Percentiles rank a stretch among this genome's conserved stretches.
Evolutionary conservation across 768 basidiomycete species (phyloP).

Genomic region (Cystofilobasidium capitatum): DNA sequence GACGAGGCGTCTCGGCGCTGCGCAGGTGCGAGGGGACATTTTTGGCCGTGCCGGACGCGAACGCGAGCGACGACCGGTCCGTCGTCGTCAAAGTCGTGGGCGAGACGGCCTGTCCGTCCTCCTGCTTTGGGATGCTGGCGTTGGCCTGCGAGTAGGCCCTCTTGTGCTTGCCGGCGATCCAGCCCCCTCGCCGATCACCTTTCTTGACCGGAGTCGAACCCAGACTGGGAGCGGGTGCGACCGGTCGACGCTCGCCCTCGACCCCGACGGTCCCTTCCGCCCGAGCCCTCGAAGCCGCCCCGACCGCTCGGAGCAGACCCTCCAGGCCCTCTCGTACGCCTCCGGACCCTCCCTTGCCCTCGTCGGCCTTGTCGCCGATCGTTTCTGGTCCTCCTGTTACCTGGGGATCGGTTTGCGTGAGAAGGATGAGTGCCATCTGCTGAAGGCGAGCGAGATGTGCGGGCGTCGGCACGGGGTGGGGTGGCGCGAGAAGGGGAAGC

Average conservation of each 20-base stretch:
- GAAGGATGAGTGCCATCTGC: slow-evolving; percentile 23
- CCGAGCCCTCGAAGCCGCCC: neutral
- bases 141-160: neutral
- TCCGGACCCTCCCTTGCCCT: neutral
- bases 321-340: slow-evolving; percentile 12
- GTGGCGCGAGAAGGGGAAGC: slow-evolving; percentile 13
- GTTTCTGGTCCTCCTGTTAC: slow-evolving; percentile 8
- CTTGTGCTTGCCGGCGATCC: slow-evolving; percentile 20
- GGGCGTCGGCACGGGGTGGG: neutral
- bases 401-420: slow-evolving; percentile 21
- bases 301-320: slow-evolving; percentile 5
- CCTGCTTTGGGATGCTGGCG: neutral
- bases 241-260: neutral
- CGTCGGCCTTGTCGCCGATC: neutral
- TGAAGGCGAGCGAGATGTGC: slow-evolving; percentile 19
- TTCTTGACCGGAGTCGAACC: neutral
- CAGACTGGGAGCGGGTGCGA: neutral
- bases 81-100: neutral
- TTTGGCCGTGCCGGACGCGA: neutral
- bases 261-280: neutral
- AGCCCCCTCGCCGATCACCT: slow-evolving; percentile 10
- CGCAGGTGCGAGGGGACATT: neutral
- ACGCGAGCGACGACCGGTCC: neutral
- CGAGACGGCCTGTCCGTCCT: neutral
- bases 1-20: neutral